A percentile compares a stretch with the other conserved stretches of the same genome.
phyloP scores from a whole-genome alignment of 306 rosid species.

The Dalbergia cochinchinensis region DNA sequence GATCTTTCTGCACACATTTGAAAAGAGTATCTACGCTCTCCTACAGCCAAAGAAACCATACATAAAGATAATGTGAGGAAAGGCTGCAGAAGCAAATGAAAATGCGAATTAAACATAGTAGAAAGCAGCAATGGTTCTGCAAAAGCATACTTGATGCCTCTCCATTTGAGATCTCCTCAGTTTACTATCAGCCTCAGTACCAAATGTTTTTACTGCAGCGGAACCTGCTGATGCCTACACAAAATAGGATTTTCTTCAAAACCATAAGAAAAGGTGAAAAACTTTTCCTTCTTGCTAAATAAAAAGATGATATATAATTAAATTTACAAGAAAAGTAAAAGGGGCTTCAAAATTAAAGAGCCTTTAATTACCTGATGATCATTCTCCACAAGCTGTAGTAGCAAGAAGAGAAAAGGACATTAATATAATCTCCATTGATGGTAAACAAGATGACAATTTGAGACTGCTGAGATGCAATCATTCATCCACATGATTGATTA shows the following conservation, averaged over 20 bases:
- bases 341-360: constrained; percentile 20
- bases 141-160: constrained; percentile 74
- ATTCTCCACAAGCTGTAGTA: constrained; percentile 70
- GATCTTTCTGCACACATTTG: constrained; percentile 65
- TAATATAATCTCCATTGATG: constrained; percentile 48
- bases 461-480: constrained; percentile 27
- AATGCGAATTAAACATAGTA: constrained; percentile 30
- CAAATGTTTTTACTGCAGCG: constrained; percentile 63
- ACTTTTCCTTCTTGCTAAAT: background rate
- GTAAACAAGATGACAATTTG: constrained; percentile 18
- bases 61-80: constrained; percentile 22
- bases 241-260: constrained; percentile 43
- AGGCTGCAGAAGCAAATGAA: constrained; percentile 31
- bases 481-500: constrained; percentile 34
- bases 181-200: constrained; percentile 58
- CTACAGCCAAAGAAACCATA: constrained; percentile 57
- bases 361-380: constrained; percentile 76
- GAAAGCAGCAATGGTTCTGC: constrained; percentile 30
- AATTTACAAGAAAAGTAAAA: constrained; percentile 37
- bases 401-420: constrained; percentile 44
- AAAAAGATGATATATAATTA: constrained; percentile 13
- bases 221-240: constrained; percentile 55
- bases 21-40: constrained; percentile 82
- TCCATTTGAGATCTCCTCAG: constrained; percentile 74
- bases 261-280: constrained; percentile 20